Evolutionary conservation across 164 flowering plant species (phyloP).

Genomic region (Vitis riparia): DNA sequence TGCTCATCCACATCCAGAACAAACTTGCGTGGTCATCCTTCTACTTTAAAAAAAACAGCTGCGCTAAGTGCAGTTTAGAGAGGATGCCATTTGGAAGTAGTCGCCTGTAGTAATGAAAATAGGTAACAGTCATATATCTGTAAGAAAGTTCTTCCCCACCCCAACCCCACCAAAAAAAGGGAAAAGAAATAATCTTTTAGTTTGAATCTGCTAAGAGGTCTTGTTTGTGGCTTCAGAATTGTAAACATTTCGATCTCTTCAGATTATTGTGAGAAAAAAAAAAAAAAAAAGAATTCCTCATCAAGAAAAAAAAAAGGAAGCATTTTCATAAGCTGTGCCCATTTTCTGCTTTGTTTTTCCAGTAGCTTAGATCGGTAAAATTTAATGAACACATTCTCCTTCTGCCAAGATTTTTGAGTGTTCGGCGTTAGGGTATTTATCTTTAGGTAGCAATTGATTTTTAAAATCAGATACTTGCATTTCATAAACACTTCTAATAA

Average conservation of each 20-base stretch:
- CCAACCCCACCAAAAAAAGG: no score
- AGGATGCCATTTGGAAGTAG: slow-evolving; percentile 13
- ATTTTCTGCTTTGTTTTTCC: not conserved
- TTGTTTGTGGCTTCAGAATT: no score
- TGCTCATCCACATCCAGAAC: slow-evolving; percentile 21
- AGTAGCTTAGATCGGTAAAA: not conserved
- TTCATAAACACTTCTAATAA: no score
- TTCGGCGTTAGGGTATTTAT: no score
- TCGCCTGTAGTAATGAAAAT: slow-evolving; percentile 8
- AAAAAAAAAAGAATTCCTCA: not conserved
- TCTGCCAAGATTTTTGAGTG: no score
- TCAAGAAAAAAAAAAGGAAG: not conserved
- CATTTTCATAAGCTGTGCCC: not conserved
- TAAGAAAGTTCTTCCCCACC: slow-evolving; percentile 11
- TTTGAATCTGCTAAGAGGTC: no score
- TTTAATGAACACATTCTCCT: no score
- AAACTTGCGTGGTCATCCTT: slow-evolving; percentile 8
- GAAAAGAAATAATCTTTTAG: no score
- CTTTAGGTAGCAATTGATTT: no score
- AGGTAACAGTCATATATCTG: slow-evolving; percentile 11
- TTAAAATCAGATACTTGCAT: no score
- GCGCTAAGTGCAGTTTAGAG: slow-evolving; percentile 25
- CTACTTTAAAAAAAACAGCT: slow-evolving; percentile 9
- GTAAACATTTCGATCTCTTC: no score
- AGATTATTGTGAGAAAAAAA: not conserved